phyloP scores from a whole-genome alignment of 2,329 filamentous ascomycete genomes.

The Helminthosporium solani region DNA sequence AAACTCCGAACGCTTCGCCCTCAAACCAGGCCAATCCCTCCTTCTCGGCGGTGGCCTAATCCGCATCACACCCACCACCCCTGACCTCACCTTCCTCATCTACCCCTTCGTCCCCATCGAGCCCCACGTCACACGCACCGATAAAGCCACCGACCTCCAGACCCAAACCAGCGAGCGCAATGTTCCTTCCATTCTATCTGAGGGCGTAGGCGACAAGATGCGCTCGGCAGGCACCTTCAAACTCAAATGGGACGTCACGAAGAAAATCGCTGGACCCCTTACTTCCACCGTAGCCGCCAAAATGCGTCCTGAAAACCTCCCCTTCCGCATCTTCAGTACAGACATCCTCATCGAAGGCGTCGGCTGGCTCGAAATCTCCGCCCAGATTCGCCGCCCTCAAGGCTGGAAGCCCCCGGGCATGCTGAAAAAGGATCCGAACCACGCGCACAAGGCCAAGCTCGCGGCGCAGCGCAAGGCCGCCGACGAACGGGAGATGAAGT shows the following conservation, averaged over 20 bases:
- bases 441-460: conserved; percentile 19
- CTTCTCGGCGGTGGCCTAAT: conserved; percentile 80
- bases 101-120: conserved; percentile 82
- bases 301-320: conserved; percentile 66
- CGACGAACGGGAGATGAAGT: conserved; percentile 21
- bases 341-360: conserved; percentile 91
- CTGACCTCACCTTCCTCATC: conserved; percentile 68
- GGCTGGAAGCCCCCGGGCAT: conserved; percentile 44
- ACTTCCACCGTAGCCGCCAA: conserved; percentile 64
- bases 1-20: conserved; percentile 68
- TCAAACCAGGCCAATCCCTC: conserved; percentile 77
- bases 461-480: conserved; percentile 7
- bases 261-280: conserved; percentile 70
- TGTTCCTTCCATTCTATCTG: conserved; percentile 60
- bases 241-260: conserved; percentile 82
- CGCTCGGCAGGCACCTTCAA: conserved; percentile 68
- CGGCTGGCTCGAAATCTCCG: conserved; percentile 87
- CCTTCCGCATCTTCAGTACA: conserved; percentile 75
- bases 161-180: conserved; percentile 53
- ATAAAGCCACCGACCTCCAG: conserved; percentile 77
- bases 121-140: conserved; percentile 73
- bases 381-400: conserved; percentile 65
- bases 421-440: conserved; percentile 48
- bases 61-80: conserved; percentile 74
- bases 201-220: conserved; percentile 43